Base-by-base conservation (phyloP, 202 grass and related monocot species). In the Panicum hallii region DNA sequence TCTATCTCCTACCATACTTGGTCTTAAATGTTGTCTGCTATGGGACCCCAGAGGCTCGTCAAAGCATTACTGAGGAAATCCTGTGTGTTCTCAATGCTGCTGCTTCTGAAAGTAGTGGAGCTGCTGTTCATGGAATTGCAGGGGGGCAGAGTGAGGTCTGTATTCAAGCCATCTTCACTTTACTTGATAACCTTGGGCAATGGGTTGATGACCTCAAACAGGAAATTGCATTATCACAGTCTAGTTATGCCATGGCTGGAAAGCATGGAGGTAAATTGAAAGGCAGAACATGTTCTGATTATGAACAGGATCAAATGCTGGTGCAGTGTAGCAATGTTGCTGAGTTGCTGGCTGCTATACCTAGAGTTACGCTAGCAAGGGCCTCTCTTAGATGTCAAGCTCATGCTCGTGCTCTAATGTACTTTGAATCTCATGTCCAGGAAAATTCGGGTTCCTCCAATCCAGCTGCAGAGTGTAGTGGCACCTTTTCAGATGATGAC, bases 131-230 rank as follows among this genome's bases (percentile, higher is more conserved):
- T 83, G 93, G 86, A 87, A 83, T 85, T 84, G 89, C 89, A 75
- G 87, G 84, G 44, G 87, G 91, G 12, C 96, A 98, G 75, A 95
- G 87, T 81, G 96, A 98, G 72, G 87, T 98, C 44, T 98, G 93
- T 86, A 84, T 98, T 75, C 96, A 98, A 88, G 93, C 91, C 57
- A 90, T 98, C 75, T 99, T 99, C 74, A 99, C 96, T 79, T 87
- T 99, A 65, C 96, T 99, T 55, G 96, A 99, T 90, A 95, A 99
- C 86, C 93, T 99, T 63, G 96, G 91, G 53, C 93, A 99, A 74
- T 95, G 96, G 96, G 96, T 99, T 83, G 96, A 95, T 89, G 96
- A 99, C 84, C 84, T 99, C 66, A 99, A 91, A 83, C 96, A 98
- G 75, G 84, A 95, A 82, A 95, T 93, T 87, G 89, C 90, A 85